Percentiles rank a stretch among this genome's conserved stretches.
Conservation (phyloP, 345 rosid species). For the Dimocarpus longan region DNA sequence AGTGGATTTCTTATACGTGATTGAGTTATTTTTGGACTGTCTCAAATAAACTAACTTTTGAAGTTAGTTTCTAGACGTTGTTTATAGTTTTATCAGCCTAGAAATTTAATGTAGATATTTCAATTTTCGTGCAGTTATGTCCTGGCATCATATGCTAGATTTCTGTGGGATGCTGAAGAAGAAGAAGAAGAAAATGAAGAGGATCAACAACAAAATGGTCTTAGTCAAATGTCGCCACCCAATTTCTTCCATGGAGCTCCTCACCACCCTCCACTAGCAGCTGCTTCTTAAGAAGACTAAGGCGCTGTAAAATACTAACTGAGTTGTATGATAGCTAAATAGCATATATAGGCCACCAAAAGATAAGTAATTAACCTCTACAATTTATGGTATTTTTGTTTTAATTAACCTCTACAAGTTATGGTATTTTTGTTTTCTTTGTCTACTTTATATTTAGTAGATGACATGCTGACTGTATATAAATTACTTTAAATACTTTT, state of each 20-base stretch:
- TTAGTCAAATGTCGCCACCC: constrained; percentile 19
- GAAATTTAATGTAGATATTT: constrained; percentile 16
- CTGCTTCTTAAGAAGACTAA: constrained; percentile 26
- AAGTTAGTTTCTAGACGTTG: background rate
- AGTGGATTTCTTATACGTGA: background rate
- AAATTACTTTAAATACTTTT: background rate
- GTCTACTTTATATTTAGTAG: too few species aligned
- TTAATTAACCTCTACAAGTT: too few species aligned
- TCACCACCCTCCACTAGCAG: constrained; percentile 29
- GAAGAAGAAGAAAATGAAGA: constrained; percentile 36
- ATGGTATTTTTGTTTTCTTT: too few species aligned
- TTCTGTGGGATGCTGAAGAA: constrained; percentile 68
- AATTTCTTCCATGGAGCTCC: constrained; percentile 31
- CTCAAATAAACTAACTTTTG: background rate
- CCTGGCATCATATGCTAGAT: constrained; percentile 72
- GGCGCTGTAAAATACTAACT: background rate
- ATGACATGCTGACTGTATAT: background rate
- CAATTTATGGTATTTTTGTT: too few species aligned
- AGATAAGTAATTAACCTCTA: too few species aligned
- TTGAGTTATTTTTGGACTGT: background rate
- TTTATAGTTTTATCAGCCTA: background rate
- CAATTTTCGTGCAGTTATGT: constrained; percentile 47
- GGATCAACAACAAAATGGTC: constrained; percentile 9
- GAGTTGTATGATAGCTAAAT: background rate
- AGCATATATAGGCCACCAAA: too few species aligned